These are phyloP conservation scores for Microcyclospora pomicola DNA, from an alignment of 2,329 filamentous ascomycete species.

Conservation along the genomic window DNA sequence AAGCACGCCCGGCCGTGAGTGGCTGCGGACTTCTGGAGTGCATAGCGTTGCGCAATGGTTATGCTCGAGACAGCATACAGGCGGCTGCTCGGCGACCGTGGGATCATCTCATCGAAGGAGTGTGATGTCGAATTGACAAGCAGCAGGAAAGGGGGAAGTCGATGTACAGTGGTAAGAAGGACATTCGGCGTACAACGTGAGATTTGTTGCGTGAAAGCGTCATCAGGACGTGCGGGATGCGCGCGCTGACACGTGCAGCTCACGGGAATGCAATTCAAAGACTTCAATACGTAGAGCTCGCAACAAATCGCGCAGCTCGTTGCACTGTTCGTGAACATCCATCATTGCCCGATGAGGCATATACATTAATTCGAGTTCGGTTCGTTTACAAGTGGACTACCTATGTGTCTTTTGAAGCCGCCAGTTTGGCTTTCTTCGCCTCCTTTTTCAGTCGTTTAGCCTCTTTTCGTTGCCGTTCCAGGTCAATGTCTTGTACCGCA, in stretches of 20 bases:
- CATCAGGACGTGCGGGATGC: no score
- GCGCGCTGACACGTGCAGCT: no score
- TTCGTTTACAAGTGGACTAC: no score
- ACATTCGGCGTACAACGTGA: neutral
- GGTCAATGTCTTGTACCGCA: no score
- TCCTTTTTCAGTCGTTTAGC: conserved; percentile 17
- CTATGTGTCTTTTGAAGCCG: no score
- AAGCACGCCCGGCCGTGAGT: neutral
- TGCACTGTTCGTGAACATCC: no score
- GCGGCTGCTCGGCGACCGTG: conserved; percentile 17
- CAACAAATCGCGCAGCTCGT: no score
- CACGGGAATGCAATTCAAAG: no score
- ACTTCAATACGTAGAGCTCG: no score
- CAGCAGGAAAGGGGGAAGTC: neutral
- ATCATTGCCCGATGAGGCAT: no score
- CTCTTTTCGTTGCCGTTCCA: conserved; percentile 18
- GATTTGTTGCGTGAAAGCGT: neutral
- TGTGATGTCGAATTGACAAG: neutral
- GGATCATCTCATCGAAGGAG: conserved; percentile 23
- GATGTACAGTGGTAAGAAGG: neutral
- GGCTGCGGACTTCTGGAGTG: neutral
- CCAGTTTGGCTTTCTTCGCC: conserved; percentile 12
- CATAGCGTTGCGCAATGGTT: neutral
- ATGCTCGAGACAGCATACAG: conserved; percentile 15
- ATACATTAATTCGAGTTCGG: no score